A percentile compares a stretch with the other conserved stretches of the same genome.
phyloP scores from a whole-genome alignment of 73 alveolate species.

The Paramecium sexaurelia region DNA sequence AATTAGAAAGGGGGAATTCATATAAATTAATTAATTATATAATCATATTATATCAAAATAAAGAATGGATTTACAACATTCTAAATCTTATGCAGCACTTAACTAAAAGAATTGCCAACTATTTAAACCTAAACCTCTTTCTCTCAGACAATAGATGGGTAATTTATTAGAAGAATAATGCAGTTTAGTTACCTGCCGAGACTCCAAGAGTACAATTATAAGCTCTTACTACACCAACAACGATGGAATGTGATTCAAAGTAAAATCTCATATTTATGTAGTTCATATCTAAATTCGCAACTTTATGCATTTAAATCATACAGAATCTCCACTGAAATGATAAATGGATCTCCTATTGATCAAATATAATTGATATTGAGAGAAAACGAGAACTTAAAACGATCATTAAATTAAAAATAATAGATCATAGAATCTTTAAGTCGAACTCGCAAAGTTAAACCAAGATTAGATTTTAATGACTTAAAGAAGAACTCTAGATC shows the following conservation, averaged over 20 bases:
- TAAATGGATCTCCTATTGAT: neutral
- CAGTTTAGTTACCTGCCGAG: neutral
- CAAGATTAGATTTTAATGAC: neutral
- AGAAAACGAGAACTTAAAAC: neutral
- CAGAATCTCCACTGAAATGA: conserved; percentile 24
- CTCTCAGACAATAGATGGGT: neutral
- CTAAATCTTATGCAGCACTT: conserved; percentile 28
- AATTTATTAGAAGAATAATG: neutral
- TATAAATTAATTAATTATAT: neutral
- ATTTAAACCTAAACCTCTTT: neutral
- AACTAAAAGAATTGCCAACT: neutral
- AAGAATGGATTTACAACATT: conserved; percentile 27
- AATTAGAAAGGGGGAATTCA: conserved; percentile 49
- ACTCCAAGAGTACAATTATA: neutral
- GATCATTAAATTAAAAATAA: conserved; percentile 7
- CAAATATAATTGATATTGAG: neutral
- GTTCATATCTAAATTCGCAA: neutral
- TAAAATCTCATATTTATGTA: neutral
- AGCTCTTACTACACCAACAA: neutral
- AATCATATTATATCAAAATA: neutral
- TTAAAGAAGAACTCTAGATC: conserved; percentile 16
- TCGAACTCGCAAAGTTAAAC: neutral
- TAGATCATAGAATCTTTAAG: neutral
- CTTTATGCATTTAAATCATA: neutral
- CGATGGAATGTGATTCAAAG: neutral